Percentiles rank a stretch among this genome's conserved stretches.
Evolutionary conservation across 345 rosid genomes (phyloP).

Genomic region (Citrus hindsii): DNA sequence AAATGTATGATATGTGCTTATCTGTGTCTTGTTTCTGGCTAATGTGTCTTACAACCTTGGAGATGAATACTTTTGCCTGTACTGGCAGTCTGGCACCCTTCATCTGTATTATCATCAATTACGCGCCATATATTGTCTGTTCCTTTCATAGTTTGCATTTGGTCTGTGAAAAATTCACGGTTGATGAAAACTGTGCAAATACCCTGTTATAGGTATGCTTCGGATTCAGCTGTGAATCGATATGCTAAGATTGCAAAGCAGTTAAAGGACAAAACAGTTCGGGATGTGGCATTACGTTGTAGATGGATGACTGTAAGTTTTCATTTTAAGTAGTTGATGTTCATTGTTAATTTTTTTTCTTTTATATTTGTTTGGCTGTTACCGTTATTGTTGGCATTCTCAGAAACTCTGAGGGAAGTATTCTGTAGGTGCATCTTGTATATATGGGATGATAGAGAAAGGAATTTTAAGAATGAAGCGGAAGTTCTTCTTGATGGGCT

Average conservation of each 20-base stretch:
- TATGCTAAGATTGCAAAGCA: constrained; percentile 84
- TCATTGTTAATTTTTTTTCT: neutral
- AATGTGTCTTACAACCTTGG: neutral
- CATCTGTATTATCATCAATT: neutral
- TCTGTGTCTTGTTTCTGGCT: neutral
- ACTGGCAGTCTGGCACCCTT: neutral
- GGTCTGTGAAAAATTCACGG: neutral
- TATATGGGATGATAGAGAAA: neutral
- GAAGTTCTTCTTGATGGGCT: neutral
- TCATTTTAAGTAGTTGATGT: constrained; percentile 1
- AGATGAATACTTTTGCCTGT: neutral
- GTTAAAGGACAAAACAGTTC: constrained; percentile 69
- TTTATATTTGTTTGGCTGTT: neutral
- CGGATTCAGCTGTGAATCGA: constrained; percentile 54
- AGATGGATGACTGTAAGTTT: constrained; percentile 79
- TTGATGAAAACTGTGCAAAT: neutral
- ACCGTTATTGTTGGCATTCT: neutral
- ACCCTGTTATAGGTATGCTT: constrained; percentile 43
- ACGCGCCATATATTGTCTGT: neutral
- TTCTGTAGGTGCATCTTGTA: neutral
- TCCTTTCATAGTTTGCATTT: neutral
- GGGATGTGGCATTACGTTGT: constrained; percentile 82
- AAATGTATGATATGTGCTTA: neutral
- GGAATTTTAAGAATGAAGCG: neutral
- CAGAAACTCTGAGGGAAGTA: neutral